These are phyloP conservation scores for Populus simonii DNA, from an alignment of 345 rosid genomes.

Conservation along the genomic window DNA sequence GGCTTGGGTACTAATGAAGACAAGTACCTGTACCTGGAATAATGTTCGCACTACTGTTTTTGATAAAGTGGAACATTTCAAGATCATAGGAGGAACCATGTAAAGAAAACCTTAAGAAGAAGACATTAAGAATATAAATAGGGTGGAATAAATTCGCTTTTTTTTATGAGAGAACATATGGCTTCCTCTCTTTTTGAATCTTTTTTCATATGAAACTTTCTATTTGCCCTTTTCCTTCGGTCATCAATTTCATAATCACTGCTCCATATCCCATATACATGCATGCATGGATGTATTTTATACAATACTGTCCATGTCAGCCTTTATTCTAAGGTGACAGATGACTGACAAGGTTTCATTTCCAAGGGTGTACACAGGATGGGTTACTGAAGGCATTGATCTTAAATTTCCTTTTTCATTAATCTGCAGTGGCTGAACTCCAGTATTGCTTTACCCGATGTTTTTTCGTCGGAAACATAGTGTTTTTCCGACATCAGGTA, in stretches of 20 bases:
- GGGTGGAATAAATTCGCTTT: slow-evolving; percentile 17
- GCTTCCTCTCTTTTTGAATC: not conserved
- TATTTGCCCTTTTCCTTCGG: not conserved
- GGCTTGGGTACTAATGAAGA: not conserved
- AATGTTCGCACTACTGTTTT: not conserved
- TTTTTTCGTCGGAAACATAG: no score
- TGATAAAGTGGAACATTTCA: slow-evolving; percentile 15
- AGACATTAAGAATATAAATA: slow-evolving; percentile 13
- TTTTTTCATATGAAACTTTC: not conserved
- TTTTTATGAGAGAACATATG: not conserved
- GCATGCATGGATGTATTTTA: not conserved
- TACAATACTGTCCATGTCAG: not conserved
- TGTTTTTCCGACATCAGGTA: no score
- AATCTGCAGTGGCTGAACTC: no score
- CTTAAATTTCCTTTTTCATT: not conserved
- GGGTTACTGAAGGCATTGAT: not conserved
- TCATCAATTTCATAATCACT: not conserved
- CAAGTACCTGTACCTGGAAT: not conserved
- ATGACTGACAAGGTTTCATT: no score
- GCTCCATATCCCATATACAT: not conserved
- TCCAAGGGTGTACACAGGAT: no score
- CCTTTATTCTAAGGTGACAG: no score
- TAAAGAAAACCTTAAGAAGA: not conserved
- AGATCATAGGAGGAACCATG: slow-evolving; percentile 16
- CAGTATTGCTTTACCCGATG: no score